A percentile compares a stretch with the other conserved stretches of the same genome.
Conservation (phyloP, 2,329 filamentous ascomycete species). For the Drechslerella coelobrocha region DNA sequence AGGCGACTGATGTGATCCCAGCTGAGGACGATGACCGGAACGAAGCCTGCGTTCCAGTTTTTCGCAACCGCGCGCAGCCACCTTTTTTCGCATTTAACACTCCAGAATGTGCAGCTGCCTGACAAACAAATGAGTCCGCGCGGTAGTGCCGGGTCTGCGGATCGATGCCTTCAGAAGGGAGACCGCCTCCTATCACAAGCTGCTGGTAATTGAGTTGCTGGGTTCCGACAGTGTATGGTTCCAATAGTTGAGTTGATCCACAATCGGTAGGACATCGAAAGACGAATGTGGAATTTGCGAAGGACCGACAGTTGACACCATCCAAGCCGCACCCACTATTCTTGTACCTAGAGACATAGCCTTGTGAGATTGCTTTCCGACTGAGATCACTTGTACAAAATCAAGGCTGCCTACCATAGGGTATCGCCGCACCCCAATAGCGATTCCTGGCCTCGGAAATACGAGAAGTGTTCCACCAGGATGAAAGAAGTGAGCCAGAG, state of each 20-base stretch:
- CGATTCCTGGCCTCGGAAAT: conserved; percentile 63
- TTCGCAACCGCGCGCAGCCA: conserved; percentile 79
- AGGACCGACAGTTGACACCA: conserved; percentile 76
- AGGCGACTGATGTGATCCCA: conserved; percentile 77
- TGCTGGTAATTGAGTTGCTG: conserved; percentile 70
- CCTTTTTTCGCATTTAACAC: conserved; percentile 74
- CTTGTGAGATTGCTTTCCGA: conserved; percentile 19
- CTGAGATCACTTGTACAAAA: conserved; percentile 50
- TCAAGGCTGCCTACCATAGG: conserved; percentile 66
- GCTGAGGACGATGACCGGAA: conserved; percentile 72
- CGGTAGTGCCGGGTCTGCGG: conserved; percentile 71
- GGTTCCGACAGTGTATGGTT: conserved; percentile 77
- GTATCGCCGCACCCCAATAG: conserved; percentile 71
- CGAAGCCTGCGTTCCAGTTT: conserved; percentile 71
- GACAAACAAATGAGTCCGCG: conserved; percentile 87
- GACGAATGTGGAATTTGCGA: conserved; percentile 71
- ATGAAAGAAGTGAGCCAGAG: conserved; percentile 74
- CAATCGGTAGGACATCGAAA: conserved; percentile 80
- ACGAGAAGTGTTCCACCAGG: conserved; percentile 71
- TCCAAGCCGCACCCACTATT: conserved; percentile 77
- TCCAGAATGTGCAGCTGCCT: conserved; percentile 82
- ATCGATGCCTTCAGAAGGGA: conserved; percentile 53
- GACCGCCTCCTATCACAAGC: conserved; percentile 73
- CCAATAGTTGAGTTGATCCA: conserved; percentile 67
- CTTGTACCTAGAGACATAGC: conserved; percentile 55